These are phyloP conservation scores for Turritis glabra DNA, from an alignment of 345 rosid genomes.

Conservation along the genomic window DNA sequence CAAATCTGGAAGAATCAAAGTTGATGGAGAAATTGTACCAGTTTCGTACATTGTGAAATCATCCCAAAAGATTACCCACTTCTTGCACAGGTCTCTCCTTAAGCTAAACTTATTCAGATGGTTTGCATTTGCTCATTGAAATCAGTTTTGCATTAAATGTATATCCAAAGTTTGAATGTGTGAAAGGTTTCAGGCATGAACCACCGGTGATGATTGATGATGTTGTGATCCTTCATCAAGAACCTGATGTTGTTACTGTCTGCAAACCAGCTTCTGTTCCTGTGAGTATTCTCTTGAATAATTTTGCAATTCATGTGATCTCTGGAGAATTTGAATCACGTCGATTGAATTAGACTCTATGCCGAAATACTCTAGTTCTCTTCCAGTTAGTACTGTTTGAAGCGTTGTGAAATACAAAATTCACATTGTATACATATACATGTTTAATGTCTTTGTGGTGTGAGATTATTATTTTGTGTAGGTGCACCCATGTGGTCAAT, in stretches of 20 bases:
- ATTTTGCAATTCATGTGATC: neutral
- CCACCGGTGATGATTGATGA: conserved; percentile 72
- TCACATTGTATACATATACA: neutral
- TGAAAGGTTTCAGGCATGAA: conserved; percentile 78
- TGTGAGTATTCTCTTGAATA: conserved; percentile 46
- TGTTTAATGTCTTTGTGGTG: conserved; percentile 5
- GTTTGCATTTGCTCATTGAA: neutral
- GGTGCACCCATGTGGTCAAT: conserved; percentile 99
- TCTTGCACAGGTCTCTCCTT: conserved; percentile 69
- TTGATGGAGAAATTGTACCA: conserved; percentile 72
- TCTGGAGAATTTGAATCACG: neutral
- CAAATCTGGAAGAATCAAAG: conserved; percentile 80
- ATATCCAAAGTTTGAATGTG: conserved; percentile 23
- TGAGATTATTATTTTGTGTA: conserved; percentile 20
- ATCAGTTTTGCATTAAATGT: neutral
- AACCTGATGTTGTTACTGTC: conserved; percentile 74
- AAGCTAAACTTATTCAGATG: neutral
- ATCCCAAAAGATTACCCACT: conserved; percentile 87
- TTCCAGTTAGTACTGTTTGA: neutral
- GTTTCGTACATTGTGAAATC: conserved; percentile 75
- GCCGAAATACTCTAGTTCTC: neutral
- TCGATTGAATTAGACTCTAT: neutral
- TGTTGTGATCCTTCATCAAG: conserved; percentile 62
- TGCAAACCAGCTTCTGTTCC: conserved; percentile 89
- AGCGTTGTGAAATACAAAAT: neutral